Conservation (phyloP, 2,329 filamentous ascomycete genomes). For the Fusarium subtropicale region DNA sequence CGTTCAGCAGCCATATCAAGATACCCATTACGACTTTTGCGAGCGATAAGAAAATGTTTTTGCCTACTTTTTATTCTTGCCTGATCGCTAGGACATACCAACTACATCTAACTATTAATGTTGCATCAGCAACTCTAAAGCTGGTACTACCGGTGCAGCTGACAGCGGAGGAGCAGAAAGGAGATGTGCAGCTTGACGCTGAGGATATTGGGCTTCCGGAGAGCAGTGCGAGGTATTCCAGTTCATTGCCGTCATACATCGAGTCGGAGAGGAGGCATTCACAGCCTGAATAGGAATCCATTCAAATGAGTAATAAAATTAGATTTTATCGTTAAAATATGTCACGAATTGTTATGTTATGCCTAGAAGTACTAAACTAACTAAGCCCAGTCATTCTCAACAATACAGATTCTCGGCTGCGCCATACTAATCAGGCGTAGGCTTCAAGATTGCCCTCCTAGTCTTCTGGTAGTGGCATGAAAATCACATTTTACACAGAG, state of each 20-base stretch:
- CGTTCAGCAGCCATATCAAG: slow-evolving; percentile 7
- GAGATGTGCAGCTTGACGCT: background rate
- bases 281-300: background rate
- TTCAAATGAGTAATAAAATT: background rate
- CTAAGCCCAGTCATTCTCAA: too few species aligned
- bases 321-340: background rate
- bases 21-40: slow-evolving; percentile 1
- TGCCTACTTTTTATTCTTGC: slow-evolving; percentile 24
- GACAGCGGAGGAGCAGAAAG: background rate
- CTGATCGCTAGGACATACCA: slow-evolving; percentile 19
- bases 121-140: slow-evolving; percentile 4
- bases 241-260: slow-evolving; percentile 12
- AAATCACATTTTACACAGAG: too few species aligned
- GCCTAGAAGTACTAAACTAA: too few species aligned
- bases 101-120: slow-evolving; percentile 1
- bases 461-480: too few species aligned
- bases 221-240: background rate
- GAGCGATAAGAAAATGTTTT: slow-evolving; percentile 16
- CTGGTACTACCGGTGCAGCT: slow-evolving; percentile 9
- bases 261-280: slow-evolving; percentile 21
- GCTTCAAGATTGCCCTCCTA: too few species aligned
- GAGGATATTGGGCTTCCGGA: background rate
- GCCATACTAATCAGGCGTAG: too few species aligned
- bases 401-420: too few species aligned
- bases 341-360: too few species aligned